Percentiles rank a stretch among this genome's conserved stretches.
Conservation (phyloP, 306 rosid species). For the Crotalaria pallida region DNA sequence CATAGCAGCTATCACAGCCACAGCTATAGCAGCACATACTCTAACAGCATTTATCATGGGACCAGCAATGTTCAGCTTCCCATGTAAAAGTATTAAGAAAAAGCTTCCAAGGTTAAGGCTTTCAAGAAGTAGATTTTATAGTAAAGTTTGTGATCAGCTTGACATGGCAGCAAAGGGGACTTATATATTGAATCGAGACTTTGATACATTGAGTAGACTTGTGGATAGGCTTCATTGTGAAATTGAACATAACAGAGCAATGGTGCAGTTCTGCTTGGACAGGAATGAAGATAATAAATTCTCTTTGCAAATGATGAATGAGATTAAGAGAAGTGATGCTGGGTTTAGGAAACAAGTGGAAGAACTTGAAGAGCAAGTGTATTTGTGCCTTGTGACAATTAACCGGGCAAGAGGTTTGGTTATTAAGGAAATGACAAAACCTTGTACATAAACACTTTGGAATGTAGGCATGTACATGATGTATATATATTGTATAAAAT, state of each 20-base stretch:
- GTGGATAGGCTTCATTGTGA: constrained; percentile 40
- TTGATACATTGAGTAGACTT: constrained; percentile 49
- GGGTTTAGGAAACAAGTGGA: constrained; percentile 48
- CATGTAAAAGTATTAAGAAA: constrained; percentile 9
- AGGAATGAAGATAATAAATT: constrained; percentile 33
- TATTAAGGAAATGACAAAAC: constrained; percentile 32
- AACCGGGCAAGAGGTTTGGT: constrained; percentile 46
- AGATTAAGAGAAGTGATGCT: constrained; percentile 34
- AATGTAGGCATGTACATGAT: background rate
- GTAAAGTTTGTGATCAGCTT: constrained; percentile 35
- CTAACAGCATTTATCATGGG: constrained; percentile 28
- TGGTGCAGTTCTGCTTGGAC: constrained; percentile 43
- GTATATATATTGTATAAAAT: background rate
- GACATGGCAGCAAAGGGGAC: constrained; percentile 60
- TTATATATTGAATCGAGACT: constrained; percentile 48
- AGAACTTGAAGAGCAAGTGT: constrained; percentile 59
- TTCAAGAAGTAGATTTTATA: constrained; percentile 17
- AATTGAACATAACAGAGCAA: constrained; percentile 38
- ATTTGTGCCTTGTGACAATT: constrained; percentile 48
- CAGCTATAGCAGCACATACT: constrained; percentile 35
- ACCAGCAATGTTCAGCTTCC: constrained; percentile 29
- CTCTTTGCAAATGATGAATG: constrained; percentile 41
- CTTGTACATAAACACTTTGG: background rate
- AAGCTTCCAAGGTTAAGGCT: constrained; percentile 3
- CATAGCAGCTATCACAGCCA: constrained; percentile 21